phyloP scores from a whole-genome alignment of 2,329 filamentous ascomycete species.

The Monilinia fructicola region DNA sequence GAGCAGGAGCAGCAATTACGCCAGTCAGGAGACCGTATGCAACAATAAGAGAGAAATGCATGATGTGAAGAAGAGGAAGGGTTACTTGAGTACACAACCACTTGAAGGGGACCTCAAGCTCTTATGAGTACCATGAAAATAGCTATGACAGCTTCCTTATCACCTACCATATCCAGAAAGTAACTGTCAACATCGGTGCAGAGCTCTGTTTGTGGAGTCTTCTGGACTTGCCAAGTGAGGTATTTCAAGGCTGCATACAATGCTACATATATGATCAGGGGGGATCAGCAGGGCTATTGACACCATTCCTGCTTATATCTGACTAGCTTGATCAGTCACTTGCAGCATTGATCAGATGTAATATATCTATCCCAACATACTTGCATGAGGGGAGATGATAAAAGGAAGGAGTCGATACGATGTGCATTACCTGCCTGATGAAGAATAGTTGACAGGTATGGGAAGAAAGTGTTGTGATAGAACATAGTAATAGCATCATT shows the following conservation, averaged over 20 bases:
- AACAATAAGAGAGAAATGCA: slow-evolving; percentile 21
- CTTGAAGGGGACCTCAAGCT: slow-evolving; percentile 4
- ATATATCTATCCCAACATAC: slow-evolving; percentile 4
- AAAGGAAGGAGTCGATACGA: slow-evolving; percentile 16
- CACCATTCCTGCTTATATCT: slow-evolving; percentile 1
- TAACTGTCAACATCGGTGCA: not conserved
- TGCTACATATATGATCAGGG: slow-evolving; percentile 6
- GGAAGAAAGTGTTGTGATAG: slow-evolving; percentile 7
- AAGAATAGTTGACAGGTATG: slow-evolving; percentile 4
- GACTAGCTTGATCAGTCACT: slow-evolving; percentile 12
- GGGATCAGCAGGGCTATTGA: slow-evolving; percentile 10
- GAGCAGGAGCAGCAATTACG: slow-evolving; percentile 21
- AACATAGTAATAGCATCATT: slow-evolving; percentile 12
- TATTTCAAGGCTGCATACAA: slow-evolving; percentile 7
- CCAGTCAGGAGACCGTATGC: slow-evolving; percentile 21
- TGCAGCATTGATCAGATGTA: slow-evolving; percentile 7
- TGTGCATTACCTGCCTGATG: slow-evolving; percentile 20
- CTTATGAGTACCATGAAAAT: slow-evolving; percentile 17
- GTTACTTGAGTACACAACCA: slow-evolving; percentile 12
- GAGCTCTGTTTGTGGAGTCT: not conserved
- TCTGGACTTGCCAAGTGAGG: not conserved
- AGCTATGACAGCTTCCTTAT: slow-evolving; percentile 20
- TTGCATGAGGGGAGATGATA: slow-evolving; percentile 9
- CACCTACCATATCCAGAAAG: slow-evolving; percentile 10
- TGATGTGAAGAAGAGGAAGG: slow-evolving; percentile 10